Percentiles rank a stretch among this genome's conserved stretches.
phyloP scores from a whole-genome alignment of 2,329 filamentous ascomycete genomes.

The Seiridium unicorne region DNA sequence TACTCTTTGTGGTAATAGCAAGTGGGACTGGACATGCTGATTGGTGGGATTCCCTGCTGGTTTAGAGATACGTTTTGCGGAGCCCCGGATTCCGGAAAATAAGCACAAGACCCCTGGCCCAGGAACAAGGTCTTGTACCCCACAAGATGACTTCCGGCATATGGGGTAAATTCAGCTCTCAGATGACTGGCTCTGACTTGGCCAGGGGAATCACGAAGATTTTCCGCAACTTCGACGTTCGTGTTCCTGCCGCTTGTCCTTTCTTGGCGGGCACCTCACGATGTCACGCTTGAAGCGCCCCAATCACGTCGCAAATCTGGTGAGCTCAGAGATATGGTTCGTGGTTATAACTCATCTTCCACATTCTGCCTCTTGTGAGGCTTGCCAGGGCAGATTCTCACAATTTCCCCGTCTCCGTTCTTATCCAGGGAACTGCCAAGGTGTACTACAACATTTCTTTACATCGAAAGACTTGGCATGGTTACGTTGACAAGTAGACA shows the following conservation, averaged over 20 bases:
- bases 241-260: neutral
- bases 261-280: neutral
- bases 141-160: neutral
- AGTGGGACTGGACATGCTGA: neutral
- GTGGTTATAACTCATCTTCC: too few relatives aligned
- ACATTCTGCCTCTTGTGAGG: too few relatives aligned
- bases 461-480: too few relatives aligned
- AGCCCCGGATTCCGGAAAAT: constrained; percentile 5
- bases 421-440: too few relatives aligned
- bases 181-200: neutral
- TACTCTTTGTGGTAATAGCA: neutral
- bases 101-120: neutral
- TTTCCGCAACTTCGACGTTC: too few relatives aligned
- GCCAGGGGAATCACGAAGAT: neutral
- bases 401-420: too few relatives aligned
- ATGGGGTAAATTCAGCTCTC: neutral
- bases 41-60: neutral
- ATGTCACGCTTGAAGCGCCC: neutral
- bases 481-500: too few relatives aligned
- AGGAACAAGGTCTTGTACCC: neutral
- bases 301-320: too few relatives aligned
- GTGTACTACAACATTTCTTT: too few relatives aligned
- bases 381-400: too few relatives aligned
- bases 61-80: neutral
- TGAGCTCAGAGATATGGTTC: too few relatives aligned